Evolutionary conservation across 129 eudicot genomes (phyloP), one percentile per base, ranked within the genome.

Genomic region (Flaveria linearis): DNA sequence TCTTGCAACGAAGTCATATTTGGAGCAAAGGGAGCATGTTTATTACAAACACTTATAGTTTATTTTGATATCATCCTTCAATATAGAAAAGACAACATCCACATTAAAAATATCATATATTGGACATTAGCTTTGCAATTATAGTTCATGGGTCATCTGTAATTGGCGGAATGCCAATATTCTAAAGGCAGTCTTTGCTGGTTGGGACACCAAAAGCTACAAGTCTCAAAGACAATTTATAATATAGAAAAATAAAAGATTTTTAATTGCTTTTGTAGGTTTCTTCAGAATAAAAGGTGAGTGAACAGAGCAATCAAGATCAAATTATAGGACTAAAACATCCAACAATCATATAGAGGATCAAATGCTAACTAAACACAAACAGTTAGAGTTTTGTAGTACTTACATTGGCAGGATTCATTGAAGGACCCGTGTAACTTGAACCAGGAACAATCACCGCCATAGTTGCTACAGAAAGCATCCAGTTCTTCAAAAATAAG

Each of bases 321-420:
- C 71, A 45, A 71, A 61, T 45, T 46, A 26, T 60, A 62, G 11
- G 28, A 64, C 64, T 47, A 75, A 63, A 61, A 61, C 57, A 61
- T 45, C 50, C 20, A 76, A 51, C 25, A 18, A 52, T 25, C 76
- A 55, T 43, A 58, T 61, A 61, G 9, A 36, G 77, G 67, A 79
- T 79, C 72, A 79, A 71, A 79, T 50, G 60, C 17, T 5, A 60
- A 5, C 18, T 16, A 3, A 68, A 5, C 33, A 50, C 16, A 71
- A 71, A 26, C 46, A 41, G 58, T 72, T 10, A 15, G 36, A 43
- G 50, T 18, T 41, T 13, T 63, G 66, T 45, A 22, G 28, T 42
- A 74, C 85, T 85, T 69, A 85, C 92, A 85, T 85, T 85, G 45
- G 87, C 87, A 47, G 92, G 92, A 75, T 88, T 88, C 92, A 88